Evolutionary conservation across 1,284 basidiomycete genomes (phyloP).

Genomic region (Tremellales sp.): DNA sequence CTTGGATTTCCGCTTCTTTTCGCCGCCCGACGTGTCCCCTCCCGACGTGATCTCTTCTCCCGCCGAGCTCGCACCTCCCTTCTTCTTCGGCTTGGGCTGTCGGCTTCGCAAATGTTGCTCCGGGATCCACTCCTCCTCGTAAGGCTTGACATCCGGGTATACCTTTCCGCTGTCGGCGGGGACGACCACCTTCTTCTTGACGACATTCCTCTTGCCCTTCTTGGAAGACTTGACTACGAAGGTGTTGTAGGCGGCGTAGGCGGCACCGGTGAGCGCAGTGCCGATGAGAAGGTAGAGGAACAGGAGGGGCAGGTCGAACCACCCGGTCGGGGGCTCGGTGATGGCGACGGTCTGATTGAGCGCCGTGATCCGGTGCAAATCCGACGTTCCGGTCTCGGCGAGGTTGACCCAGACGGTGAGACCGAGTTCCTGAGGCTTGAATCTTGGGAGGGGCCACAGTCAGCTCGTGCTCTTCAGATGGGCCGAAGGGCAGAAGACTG

Average conservation of each 20-base stretch:
- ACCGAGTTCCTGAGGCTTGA: constrained; percentile 67
- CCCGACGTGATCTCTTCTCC: constrained; percentile 40
- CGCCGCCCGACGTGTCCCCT: constrained; percentile 38
- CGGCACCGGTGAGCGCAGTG: constrained; percentile 61
- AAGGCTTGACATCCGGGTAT: constrained; percentile 63
- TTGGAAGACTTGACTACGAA: constrained; percentile 56
- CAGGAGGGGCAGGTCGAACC: constrained; percentile 73
- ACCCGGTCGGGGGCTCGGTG: constrained; percentile 72
- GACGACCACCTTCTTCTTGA: constrained; percentile 51
- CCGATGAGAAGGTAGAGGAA: constrained; percentile 70
- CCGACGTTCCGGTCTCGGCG: constrained; percentile 40
- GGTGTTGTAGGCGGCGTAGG: constrained; percentile 65
- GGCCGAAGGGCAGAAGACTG: constrained; percentile 42
- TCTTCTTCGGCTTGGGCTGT: constrained; percentile 52
- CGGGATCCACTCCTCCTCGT: constrained; percentile 90
- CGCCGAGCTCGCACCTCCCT: constrained; percentile 16
- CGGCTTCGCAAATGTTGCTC: constrained; percentile 69
- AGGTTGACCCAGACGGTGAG: constrained; percentile 77
- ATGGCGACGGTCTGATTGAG: constrained; percentile 76
- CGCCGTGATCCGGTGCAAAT: constrained; percentile 59
- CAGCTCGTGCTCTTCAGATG: neutral
- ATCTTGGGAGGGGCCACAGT: constrained; percentile 22
- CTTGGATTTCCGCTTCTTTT: constrained; percentile 31
- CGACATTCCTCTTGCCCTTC: constrained; percentile 28
- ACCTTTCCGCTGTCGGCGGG: constrained; percentile 63